Base-by-base conservation (phyloP, 495 filamentous ascomycete species). In the Letharia lupina region DNA sequence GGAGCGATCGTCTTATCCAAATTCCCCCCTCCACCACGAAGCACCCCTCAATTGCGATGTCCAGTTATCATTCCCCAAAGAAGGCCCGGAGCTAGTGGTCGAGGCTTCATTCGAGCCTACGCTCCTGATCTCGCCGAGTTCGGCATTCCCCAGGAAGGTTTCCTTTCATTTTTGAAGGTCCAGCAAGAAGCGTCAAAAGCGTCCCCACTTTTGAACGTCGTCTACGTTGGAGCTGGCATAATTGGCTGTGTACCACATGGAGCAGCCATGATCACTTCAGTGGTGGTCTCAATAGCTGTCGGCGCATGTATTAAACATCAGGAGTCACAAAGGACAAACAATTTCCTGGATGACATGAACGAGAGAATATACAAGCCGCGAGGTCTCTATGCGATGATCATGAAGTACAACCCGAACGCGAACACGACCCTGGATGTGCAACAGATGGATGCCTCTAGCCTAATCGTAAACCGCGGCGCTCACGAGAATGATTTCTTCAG, bases 321-420 rank as follows among this genome's bases (percentile, higher is more conserved):
- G 45, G 61, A 39, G 2, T 8, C 9, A 12, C 15, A 18, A 10
- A 37, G 61, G 63, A 77, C 81, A 8, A 87, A 85, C 63, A 74
- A 64, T 2, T 87, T 82, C 75, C 78, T 88, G 20, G 75, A 81
- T 48, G 76, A 77, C 61, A 80, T 85, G 71, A 87, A 87, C 73
- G 73, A 80, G 10, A 75, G 82, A 44, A 78, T 86, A 56, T 87
- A 87, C 74, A 76, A 75, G 40, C 85, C 85, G 0, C 81, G 79
- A 23, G 86, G 85, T 10, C 76, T 87, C 1, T 86, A 80, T 71
- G 83, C 80, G 63, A 71, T 87, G 8, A 74, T 88, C 44, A 84
- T 88, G 81, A 82, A 82, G 12, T 86, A 81, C 73, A 80, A 83
- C 31, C 79, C 82, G 3, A 75, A 80, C 15, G 72, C 71, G 0